Conservation (phyloP, 306 rosid species). For the Trichosanthes cucumerina region DNA sequence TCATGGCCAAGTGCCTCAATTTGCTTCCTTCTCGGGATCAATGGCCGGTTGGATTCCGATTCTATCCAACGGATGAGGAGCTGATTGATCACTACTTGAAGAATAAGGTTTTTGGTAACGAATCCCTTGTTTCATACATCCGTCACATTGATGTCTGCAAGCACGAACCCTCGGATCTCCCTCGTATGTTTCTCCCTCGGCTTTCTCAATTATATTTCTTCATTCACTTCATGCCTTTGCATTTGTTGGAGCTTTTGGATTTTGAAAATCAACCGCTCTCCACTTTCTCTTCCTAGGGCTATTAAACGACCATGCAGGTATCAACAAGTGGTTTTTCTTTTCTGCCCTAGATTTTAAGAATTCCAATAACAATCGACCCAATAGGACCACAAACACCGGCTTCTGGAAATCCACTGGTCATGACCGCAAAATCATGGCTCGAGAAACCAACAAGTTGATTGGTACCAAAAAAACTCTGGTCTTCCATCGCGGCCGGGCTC, state of each 20-base stretch:
- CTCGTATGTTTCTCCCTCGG: conserved; percentile 21
- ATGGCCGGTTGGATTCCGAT: conserved; percentile 29
- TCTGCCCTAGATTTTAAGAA: conserved; percentile 26
- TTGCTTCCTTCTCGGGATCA: not conserved
- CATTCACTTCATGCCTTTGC: not conserved
- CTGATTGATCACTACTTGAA: conserved; percentile 34
- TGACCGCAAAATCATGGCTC: conserved; percentile 22
- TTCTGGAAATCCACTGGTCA: conserved; percentile 63
- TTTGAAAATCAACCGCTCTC: not conserved
- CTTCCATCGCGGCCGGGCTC: conserved; percentile 27
- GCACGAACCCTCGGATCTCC: conserved; percentile 46
- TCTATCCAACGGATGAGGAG: conserved; percentile 61
- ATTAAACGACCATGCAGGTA: conserved; percentile 27
- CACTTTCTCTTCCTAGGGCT: conserved; percentile 3
- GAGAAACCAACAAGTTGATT: conserved; percentile 18
- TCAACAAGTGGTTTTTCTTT: conserved; percentile 56
- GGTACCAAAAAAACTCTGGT: conserved; percentile 61
- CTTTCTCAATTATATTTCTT: not conserved
- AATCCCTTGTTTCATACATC: conserved; percentile 14
- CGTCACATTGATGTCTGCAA: conserved; percentile 36
- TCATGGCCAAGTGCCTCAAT: not conserved
- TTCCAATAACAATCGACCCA: conserved; percentile 13
- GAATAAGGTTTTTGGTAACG: conserved; percentile 22
- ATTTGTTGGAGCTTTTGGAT: not conserved
- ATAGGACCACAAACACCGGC: conserved; percentile 40